Percentiles rank a stretch among this genome's conserved stretches.
These are phyloP conservation scores for Daedaleopsis nitida DNA, from an alignment of 768 basidiomycete genomes.

Conservation along the genomic window DNA sequence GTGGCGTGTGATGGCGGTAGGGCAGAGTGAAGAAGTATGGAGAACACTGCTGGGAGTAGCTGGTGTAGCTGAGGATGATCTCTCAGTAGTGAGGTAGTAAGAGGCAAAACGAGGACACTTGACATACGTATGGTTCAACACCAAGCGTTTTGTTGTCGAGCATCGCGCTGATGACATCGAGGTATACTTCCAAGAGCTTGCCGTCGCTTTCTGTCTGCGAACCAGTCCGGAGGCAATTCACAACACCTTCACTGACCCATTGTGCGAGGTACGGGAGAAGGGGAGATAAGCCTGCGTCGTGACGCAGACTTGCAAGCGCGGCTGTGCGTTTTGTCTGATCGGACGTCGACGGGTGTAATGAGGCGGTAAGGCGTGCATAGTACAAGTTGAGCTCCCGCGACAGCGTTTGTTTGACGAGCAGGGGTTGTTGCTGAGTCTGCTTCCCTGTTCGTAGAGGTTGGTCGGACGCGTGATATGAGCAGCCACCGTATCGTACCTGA, in stretches of 20 bases:
- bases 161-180: conserved; percentile 84
- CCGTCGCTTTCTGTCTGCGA: conserved; percentile 65
- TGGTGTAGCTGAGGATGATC: conserved; percentile 77
- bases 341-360: conserved; percentile 67
- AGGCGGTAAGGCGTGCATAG: conserved; percentile 86
- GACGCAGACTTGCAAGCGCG: conserved; percentile 85
- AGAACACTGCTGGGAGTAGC: conserved; percentile 90
- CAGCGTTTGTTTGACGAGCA: conserved; percentile 88
- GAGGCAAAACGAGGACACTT: neutral
- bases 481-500: conserved; percentile 32
- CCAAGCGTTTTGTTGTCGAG: conserved; percentile 88
- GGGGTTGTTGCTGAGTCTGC: conserved; percentile 62
- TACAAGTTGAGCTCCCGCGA: conserved; percentile 94
- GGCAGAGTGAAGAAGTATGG: conserved; percentile 84
- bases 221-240: conserved; percentile 53
- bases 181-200: conserved; percentile 71
- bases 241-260: conserved; percentile 92
- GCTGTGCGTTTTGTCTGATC: conserved; percentile 81
- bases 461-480: conserved; percentile 30
- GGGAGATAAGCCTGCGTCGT: conserved; percentile 89
- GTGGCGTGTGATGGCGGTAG: conserved; percentile 73
- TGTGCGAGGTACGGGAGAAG: conserved; percentile 91
- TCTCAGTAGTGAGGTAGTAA: neutral
- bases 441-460: conserved; percentile 32
- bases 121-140: conserved; percentile 91